A percentile compares a stretch with the other conserved stretches of the same genome.
Evolutionary conservation across 2,329 filamentous ascomycete species (phyloP).

Genomic region (Colletotrichum sp.): DNA sequence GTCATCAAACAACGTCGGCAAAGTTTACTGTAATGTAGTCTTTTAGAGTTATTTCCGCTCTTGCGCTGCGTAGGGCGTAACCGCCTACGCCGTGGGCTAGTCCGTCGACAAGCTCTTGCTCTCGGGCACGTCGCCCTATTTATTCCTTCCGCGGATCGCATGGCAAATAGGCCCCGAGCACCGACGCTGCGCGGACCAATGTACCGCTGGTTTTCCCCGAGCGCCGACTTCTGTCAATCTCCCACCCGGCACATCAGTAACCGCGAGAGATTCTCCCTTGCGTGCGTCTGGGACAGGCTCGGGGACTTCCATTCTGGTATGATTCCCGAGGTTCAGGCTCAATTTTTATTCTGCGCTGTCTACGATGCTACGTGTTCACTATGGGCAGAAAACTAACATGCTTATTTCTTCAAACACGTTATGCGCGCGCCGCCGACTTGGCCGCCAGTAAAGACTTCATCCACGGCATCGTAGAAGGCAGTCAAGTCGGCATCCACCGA

Average conservation of each 20-base stretch:
- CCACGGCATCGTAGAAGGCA: slow-evolving; percentile 21
- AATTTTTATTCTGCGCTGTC: background rate
- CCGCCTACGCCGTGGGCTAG: background rate
- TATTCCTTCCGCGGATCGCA: background rate
- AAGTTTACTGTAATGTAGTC: background rate
- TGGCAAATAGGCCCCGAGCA: background rate
- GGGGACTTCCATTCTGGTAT: background rate
- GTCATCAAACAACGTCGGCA: background rate
- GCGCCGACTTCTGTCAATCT: background rate
- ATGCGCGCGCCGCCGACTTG: slow-evolving; percentile 20
- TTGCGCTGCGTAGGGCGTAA: background rate
- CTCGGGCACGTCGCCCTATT: background rate
- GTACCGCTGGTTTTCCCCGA: background rate
- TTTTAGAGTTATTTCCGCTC: background rate
- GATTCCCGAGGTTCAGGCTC: background rate
- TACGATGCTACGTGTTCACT: background rate
- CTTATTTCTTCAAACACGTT: slow-evolving; percentile 6
- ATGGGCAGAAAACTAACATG: background rate
- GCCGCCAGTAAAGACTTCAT: slow-evolving; percentile 17
- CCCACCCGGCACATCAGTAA: background rate
- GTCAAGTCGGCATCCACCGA: slow-evolving; percentile 6
- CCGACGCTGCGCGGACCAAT: background rate
- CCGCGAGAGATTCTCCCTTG: background rate
- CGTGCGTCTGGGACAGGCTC: background rate
- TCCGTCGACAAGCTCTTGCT: background rate